Evolutionary conservation across 106 monocot genomes (phyloP).

Genomic region (Apostasia shenzhenica): DNA sequence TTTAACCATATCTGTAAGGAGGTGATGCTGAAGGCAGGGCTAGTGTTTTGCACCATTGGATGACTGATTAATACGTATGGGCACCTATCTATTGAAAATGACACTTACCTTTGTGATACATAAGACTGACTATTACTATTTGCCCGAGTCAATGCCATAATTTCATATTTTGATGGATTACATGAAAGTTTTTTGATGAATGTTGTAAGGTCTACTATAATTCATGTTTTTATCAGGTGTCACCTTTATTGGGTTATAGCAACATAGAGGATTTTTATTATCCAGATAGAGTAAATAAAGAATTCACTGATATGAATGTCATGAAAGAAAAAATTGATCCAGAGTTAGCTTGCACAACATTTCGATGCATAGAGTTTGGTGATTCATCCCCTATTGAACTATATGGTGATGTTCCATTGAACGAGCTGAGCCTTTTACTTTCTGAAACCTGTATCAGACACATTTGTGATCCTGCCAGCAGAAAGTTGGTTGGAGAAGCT

Average conservation of each 20-base stretch:
- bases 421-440: constrained; percentile 21
- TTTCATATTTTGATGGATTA: too few relatives aligned
- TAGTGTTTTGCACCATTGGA: too few relatives aligned
- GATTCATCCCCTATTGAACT: constrained; percentile 61
- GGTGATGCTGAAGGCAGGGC: too few relatives aligned
- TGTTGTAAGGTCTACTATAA: not conserved
- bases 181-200: too few relatives aligned
- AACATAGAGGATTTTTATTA: constrained; percentile 36
- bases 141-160: not conserved
- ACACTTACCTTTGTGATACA: too few relatives aligned
- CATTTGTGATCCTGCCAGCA: constrained; percentile 7
- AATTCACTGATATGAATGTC: constrained; percentile 13
- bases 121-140: too few relatives aligned
- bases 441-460: constrained; percentile 17
- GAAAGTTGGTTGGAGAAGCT: constrained; percentile 1
- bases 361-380: constrained; percentile 80
- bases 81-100: too few relatives aligned
- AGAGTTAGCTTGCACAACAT: constrained; percentile 39
- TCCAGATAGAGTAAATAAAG: constrained; percentile 23
- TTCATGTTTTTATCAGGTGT: constrained; percentile 32
- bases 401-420: constrained; percentile 41
- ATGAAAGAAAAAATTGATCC: constrained; percentile 48
- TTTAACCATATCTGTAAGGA: too few relatives aligned
- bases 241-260: constrained; percentile 40
- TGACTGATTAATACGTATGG: too few relatives aligned